A percentile compares a stretch with the other conserved stretches of the same genome.
These are phyloP conservation scores for Noccaea caerulescens DNA, from an alignment of 345 rosid genomes.

Conservation along the genomic window DNA sequence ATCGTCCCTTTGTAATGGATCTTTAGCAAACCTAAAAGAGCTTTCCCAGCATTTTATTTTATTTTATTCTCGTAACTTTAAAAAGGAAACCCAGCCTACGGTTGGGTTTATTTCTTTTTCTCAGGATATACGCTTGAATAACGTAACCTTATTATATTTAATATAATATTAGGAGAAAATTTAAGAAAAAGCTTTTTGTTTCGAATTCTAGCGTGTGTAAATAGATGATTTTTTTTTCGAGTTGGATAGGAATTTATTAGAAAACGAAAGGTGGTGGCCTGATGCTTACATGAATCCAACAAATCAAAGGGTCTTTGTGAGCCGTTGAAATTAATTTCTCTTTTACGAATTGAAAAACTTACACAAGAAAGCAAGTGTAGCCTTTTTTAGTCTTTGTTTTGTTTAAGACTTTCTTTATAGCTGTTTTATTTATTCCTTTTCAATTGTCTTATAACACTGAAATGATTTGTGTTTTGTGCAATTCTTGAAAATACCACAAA, in stretches of 20 bases:
- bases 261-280: slow-evolving; percentile 45
- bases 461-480: background rate
- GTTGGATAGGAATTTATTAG: slow-evolving; percentile 41
- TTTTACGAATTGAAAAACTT: background rate
- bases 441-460: background rate
- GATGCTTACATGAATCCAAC: slow-evolving; percentile 45
- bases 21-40: slow-evolving; percentile 36
- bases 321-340: slow-evolving; percentile 14
- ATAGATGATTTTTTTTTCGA: slow-evolving; percentile 15
- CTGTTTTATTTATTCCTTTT: background rate
- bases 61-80: slow-evolving; percentile 20
- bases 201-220: slow-evolving; percentile 14
- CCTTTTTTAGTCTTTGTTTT: slow-evolving; percentile 17
- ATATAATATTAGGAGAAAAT: background rate
- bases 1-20: slow-evolving; percentile 35
- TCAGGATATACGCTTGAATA: slow-evolving; percentile 24
- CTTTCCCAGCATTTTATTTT: slow-evolving; percentile 21
- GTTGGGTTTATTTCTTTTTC: slow-evolving; percentile 35
- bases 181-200: slow-evolving; percentile 29
- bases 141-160: slow-evolving; percentile 15
- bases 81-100: slow-evolving; percentile 25
- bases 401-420: slow-evolving; percentile 2
- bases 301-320: slow-evolving; percentile 32
- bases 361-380: slow-evolving; percentile 35
- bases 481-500: too few species aligned